Conservation (phyloP, 1,284 basidiomycete species). For the Psilocybe mexicana region DNA sequence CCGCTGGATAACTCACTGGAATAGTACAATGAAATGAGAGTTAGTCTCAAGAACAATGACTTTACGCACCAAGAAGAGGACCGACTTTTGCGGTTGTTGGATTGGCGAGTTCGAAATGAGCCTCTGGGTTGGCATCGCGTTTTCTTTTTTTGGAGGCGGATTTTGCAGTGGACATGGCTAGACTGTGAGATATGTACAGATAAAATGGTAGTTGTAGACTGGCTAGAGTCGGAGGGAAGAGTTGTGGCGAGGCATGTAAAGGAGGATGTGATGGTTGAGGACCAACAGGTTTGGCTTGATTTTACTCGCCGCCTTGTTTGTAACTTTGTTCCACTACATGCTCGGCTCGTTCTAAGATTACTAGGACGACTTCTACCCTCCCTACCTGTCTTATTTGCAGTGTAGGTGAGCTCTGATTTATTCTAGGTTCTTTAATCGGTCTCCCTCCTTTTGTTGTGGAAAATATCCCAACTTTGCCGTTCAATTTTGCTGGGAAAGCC, state of each 20-base stretch:
- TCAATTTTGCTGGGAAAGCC: constrained; percentile 9
- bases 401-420: constrained; percentile 16
- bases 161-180: constrained; percentile 30
- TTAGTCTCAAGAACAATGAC: neutral
- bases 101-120: constrained; percentile 45
- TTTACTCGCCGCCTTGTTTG: constrained; percentile 20
- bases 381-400: constrained; percentile 10
- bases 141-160: constrained; percentile 62
- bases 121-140: constrained; percentile 38
- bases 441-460: constrained; percentile 8
- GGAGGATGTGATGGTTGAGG: constrained; percentile 15
- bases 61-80: constrained; percentile 69
- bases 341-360: constrained; percentile 10
- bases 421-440: constrained; percentile 12
- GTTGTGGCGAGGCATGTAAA: constrained; percentile 9
- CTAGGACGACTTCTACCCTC: constrained; percentile 14
- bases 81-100: constrained; percentile 53
- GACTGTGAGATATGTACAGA: neutral
- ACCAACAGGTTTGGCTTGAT: constrained; percentile 16
- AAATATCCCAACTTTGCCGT: constrained; percentile 7
- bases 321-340: constrained; percentile 24
- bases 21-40: constrained; percentile 27
- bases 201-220: neutral
- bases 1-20: constrained; percentile 74
- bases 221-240: neutral